Conservation (phyloP, 164 flowering plant genomes). For the Kalanchoe fedtschenkoi region DNA sequence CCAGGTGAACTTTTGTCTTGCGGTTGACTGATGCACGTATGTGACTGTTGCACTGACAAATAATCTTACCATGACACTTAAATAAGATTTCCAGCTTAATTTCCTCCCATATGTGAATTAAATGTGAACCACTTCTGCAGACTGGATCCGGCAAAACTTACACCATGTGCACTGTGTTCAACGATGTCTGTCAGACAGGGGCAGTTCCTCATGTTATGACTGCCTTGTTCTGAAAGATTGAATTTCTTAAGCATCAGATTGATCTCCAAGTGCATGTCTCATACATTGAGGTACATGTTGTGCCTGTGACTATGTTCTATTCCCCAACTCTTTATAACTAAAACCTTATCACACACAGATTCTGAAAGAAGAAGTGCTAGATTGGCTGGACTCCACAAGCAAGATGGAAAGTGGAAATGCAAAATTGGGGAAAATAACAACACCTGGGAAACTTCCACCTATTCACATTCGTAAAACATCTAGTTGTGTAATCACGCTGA, state of each 20-base stretch:
- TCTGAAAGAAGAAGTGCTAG: constrained; percentile 93
- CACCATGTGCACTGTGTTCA: constrained; percentile 91
- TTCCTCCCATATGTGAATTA: background rate
- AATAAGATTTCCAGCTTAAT: background rate
- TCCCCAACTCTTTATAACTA: background rate
- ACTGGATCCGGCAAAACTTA: constrained; percentile 99
- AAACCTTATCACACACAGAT: constrained; percentile 41
- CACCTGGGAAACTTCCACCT: constrained; percentile 83
- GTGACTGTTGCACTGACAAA: background rate
- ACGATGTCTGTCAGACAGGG: constrained; percentile 69
- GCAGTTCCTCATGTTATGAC: constrained; percentile 84
- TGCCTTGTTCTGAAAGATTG: constrained; percentile 75
- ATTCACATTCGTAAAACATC: constrained; percentile 95
- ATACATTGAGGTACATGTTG: constrained; percentile 74
- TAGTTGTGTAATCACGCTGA: constrained; percentile 90
- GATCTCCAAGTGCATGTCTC: constrained; percentile 94
- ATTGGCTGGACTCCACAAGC: constrained; percentile 69
- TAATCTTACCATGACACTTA: background rate
- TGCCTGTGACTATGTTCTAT: constrained; percentile 4
- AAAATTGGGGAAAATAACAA: constrained; percentile 45
- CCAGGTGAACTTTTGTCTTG: constrained; percentile 42
- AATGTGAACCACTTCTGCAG: constrained; percentile 28
- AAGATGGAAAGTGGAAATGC: constrained; percentile 65
- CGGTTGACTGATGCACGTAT: background rate
- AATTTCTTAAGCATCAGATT: constrained; percentile 54